Evolutionary conservation across 495 filamentous ascomycete genomes (phyloP).

Genomic region (Terfezia claveryi): DNA sequence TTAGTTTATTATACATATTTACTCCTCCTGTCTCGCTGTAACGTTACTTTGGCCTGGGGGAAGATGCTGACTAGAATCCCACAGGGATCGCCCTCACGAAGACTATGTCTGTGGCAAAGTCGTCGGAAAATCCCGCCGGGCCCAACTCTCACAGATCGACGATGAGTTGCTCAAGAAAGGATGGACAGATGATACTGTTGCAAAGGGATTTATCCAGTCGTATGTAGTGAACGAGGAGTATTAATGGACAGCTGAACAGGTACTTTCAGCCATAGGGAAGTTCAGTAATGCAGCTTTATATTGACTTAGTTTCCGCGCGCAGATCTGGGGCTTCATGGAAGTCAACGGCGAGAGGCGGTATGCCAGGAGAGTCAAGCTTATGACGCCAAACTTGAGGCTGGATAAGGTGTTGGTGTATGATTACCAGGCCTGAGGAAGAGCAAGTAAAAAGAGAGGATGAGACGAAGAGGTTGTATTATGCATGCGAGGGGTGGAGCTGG

Average conservation of each 20-base stretch:
- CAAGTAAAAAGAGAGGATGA: neutral
- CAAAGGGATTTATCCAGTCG: constrained; percentile 32
- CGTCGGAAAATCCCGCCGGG: constrained; percentile 36
- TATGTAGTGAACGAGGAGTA: constrained; percentile 31
- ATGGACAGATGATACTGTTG: constrained; percentile 30
- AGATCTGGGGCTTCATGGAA: constrained; percentile 43
- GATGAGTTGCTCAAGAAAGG: constrained; percentile 29
- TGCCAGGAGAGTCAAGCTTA: constrained; percentile 39
- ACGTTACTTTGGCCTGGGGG: neutral
- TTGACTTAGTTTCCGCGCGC: too few relatives aligned
- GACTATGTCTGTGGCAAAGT: constrained; percentile 69
- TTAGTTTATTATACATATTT: neutral
- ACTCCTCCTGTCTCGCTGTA: neutral
- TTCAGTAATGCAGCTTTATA: neutral
- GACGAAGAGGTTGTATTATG: neutral
- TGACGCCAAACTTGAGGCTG: constrained; percentile 39
- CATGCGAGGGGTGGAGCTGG: neutral
- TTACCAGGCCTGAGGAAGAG: constrained; percentile 17
- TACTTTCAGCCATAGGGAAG: neutral
- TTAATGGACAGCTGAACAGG: constrained; percentile 39
- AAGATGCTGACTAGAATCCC: neutral
- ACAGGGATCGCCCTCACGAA: constrained; percentile 35
- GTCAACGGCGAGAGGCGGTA: constrained; percentile 42
- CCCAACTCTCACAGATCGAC: constrained; percentile 18
- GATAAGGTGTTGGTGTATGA: constrained; percentile 55